These are phyloP conservation scores for Paramecium tetraurelia DNA, from an alignment of 73 alveolate species.

Conservation along the genomic window DNA sequence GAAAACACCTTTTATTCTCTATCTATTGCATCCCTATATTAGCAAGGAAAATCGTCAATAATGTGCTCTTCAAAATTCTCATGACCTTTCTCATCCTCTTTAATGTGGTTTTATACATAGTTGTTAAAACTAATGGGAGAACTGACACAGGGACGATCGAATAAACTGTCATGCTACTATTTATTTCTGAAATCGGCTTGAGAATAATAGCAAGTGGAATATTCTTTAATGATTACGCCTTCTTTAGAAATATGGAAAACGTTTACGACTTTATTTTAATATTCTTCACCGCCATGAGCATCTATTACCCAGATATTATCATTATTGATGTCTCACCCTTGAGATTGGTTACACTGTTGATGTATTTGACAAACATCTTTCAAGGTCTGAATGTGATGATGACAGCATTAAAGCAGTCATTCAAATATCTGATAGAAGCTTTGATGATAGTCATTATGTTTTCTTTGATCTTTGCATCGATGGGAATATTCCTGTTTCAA, in stretches of 20 bases:
- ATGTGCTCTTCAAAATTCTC: neutral
- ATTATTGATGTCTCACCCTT: neutral
- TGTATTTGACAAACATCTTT: constrained; percentile 15
- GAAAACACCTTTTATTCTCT: neutral
- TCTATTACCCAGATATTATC: neutral
- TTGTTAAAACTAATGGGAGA: neutral
- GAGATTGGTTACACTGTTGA: neutral
- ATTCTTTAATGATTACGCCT: neutral
- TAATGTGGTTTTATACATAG: neutral
- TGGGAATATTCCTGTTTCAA: neutral
- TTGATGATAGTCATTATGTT: neutral
- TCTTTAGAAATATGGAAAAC: neutral
- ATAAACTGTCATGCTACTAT: neutral
- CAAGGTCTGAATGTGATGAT: neutral
- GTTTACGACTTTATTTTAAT: neutral
- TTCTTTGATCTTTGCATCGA: neutral
- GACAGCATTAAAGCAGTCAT: neutral
- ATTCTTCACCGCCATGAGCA: neutral
- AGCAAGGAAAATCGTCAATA: neutral
- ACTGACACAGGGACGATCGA: neutral
- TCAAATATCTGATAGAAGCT: neutral
- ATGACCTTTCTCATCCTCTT: neutral
- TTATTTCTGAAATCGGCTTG: neutral
- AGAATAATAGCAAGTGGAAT: constrained; percentile 25
- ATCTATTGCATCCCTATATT: neutral